Conservation (phyloP, 169 alveolate species). For the Perkinsus marinus region DNA sequence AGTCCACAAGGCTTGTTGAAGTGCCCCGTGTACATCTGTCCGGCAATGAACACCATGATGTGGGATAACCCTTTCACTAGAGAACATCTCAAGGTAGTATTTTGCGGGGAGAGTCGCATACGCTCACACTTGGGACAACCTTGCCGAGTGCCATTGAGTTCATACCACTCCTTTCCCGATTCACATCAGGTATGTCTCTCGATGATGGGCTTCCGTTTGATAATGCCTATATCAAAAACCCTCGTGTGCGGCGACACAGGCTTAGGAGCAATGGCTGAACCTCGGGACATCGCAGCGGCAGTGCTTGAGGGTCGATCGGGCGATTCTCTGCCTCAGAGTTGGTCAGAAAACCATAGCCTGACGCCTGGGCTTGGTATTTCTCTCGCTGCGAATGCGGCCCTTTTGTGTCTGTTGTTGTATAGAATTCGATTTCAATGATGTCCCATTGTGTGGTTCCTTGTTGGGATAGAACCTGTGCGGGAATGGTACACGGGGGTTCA, state of each 20-base stretch:
- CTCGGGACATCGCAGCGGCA: not conserved
- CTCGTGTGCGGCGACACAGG: not conserved
- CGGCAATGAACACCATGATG: slow-evolving; percentile 89
- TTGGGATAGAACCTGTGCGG: not conserved
- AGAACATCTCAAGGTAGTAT: slow-evolving; percentile 42
- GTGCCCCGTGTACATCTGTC: slow-evolving; percentile 42
- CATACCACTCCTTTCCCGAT: too few species aligned
- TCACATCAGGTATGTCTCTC: not conserved
- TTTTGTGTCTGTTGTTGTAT: not conserved
- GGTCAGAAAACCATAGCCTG: not conserved
- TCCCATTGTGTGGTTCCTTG: not conserved
- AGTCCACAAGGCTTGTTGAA: not conserved
- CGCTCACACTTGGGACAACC: too few species aligned
- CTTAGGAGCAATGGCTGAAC: not conserved
- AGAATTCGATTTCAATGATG: not conserved
- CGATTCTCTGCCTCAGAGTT: not conserved
- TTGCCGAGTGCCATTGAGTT: too few species aligned
- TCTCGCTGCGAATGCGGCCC: not conserved
- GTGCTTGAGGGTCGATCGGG: not conserved
- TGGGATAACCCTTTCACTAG: slow-evolving; percentile 71
- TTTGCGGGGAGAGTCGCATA: slow-evolving; percentile 25
- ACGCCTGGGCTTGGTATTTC: not conserved
- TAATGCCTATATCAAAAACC: not conserved
- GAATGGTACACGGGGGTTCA: not conserved
- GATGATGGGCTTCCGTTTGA: not conserved